Percentiles rank a stretch among this genome's conserved stretches.
phyloP scores from a whole-genome alignment of 305 asterid genomes.

The Solanum hybrid region DNA sequence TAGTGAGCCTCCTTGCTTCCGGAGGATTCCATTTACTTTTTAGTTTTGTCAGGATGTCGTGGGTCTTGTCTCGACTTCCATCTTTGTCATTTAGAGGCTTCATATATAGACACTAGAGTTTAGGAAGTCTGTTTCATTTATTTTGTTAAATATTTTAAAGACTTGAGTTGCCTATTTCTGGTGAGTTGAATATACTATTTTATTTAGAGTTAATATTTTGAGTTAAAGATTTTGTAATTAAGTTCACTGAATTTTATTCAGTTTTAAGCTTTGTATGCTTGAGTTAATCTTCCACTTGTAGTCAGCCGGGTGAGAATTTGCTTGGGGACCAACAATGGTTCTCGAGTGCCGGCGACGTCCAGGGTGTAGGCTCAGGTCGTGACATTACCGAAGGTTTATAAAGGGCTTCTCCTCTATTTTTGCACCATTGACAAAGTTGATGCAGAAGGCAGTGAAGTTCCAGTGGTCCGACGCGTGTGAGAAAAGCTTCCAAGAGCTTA shows the following conservation, averaged over 20 bases:
- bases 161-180: not conserved
- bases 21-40: not conserved
- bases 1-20: not conserved
- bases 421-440: not conserved
- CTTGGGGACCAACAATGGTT: not conserved
- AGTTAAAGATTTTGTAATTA: not conserved
- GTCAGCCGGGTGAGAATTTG: not conserved
- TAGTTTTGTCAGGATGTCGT: not conserved
- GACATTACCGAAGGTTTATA: not conserved
- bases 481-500: not conserved
- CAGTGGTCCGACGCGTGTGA: not conserved
- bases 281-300: not conserved
- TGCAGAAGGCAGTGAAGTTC: not conserved
- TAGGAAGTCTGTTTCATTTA: not conserved
- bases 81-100: not conserved
- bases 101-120: not conserved
- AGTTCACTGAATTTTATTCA: not conserved
- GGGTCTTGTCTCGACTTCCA: not conserved
- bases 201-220: not conserved
- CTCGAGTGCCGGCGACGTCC: not conserved
- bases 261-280: not conserved
- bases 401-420: not conserved
- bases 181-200: too few relatives aligned
- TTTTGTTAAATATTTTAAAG: not conserved
- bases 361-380: not conserved